Evolutionary conservation across 2,329 filamentous ascomycete species (phyloP), one percentile per base, ranked within the genome.

Genomic region (Fusarium continuum): DNA sequence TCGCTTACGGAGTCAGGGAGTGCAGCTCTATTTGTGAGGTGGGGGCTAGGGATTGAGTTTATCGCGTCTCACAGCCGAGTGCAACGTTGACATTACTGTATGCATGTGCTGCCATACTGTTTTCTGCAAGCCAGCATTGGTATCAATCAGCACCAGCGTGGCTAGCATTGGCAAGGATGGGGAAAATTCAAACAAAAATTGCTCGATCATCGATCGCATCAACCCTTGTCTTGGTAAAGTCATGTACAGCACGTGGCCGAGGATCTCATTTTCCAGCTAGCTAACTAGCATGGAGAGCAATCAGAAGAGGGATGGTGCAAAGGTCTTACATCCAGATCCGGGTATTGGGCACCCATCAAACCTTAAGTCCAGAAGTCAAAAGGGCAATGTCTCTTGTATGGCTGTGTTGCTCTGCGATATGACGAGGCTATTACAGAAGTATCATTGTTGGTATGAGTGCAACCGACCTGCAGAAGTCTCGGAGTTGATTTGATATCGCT

Each of bases 371-470:
- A 39, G 14, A 39, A 40, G 38, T 38, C 20, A 49, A 38, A 46
- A 23, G 45, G 14, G 40, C 29, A 46, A 49, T 58, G 35, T 40
- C 32, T 25, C 22, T 38, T 47, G 26, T 55, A 41, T 17, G 32
- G 20, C 11, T 26, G 39, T 47, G 23, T 32, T 43, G 19, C 28
- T 52, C 49, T 56, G 62, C 53, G 39, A 43, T 48, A 70, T 70
- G 68, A 70, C 55, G 55, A 55, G 38, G 31, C 48, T 61, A 64
- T 71, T 66, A 70, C 66, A 57, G 43, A 29, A 31, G 39, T 19
- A 34, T 59, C 26, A 35, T 34, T 22, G 31, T 67, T 67, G 48
- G 56, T 57, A 61, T 51, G 29, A 20, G 36, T 63, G 50, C 31
- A 49, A 61, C 58, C 16, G 36, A 35, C 13, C 43, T 36, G 40